These are phyloP conservation scores for Apiosordaria backusii DNA, from an alignment of 495 filamentous ascomycete species.

Conservation along the genomic window DNA sequence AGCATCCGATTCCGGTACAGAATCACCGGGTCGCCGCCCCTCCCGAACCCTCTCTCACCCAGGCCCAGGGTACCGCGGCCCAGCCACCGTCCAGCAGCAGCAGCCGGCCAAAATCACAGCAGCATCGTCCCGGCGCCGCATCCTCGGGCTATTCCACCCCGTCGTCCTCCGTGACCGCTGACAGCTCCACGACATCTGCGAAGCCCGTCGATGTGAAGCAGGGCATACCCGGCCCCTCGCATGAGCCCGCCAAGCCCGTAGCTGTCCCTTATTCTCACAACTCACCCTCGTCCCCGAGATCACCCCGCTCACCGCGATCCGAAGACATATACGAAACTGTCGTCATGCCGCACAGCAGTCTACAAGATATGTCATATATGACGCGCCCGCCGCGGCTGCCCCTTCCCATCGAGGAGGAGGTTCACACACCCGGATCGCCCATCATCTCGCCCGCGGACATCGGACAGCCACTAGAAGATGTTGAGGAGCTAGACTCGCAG, in stretches of 20 bases:
- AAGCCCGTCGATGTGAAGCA: conserved; percentile 37
- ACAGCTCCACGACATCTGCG: conserved; percentile 31
- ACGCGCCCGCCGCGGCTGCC: conserved; percentile 81
- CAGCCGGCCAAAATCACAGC: conserved; percentile 40
- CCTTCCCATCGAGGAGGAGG: conserved; percentile 85
- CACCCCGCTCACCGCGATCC: conserved; percentile 34
- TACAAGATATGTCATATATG: conserved; percentile 57
- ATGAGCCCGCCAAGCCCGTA: conserved; percentile 45
- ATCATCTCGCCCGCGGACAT: conserved; percentile 66
- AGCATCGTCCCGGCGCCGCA: conserved; percentile 34
- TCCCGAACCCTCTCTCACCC: conserved; percentile 51
- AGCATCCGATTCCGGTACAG: conserved; percentile 33
- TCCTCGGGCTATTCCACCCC: conserved; percentile 37
- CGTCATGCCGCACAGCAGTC: conserved; percentile 39
- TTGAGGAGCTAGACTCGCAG: conserved; percentile 39
- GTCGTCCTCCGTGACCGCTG: conserved; percentile 29
- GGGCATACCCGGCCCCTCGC: conserved; percentile 14
- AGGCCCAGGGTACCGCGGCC: conserved; percentile 47
- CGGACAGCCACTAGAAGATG: conserved; percentile 48
- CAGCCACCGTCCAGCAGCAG: conserved; percentile 34
- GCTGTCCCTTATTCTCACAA: conserved; percentile 46
- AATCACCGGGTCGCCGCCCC: conserved; percentile 46
- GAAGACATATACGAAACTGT: conserved; percentile 37
- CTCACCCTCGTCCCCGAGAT: conserved; percentile 29
- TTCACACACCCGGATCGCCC: conserved; percentile 80